Evolutionary conservation across 2,329 filamentous ascomycete species (phyloP).

Genomic region (Aspergillus sp.): DNA sequence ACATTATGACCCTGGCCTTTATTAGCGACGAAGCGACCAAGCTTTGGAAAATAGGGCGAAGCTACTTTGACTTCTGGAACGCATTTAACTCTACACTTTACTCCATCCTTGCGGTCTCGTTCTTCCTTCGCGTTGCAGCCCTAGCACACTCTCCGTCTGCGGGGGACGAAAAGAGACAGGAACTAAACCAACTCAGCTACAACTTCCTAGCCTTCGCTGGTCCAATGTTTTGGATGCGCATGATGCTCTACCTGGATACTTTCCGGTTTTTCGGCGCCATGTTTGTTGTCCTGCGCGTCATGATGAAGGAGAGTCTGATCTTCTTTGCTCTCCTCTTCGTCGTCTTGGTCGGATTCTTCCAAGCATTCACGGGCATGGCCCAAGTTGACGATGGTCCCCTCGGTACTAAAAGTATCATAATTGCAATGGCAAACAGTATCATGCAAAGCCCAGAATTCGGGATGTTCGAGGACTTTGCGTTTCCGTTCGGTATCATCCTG

Average conservation of each 20-base stretch:
- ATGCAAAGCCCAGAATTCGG: conserved; percentile 90
- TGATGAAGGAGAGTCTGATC: conserved; percentile 92
- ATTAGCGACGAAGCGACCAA: conserved; percentile 85
- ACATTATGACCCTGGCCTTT: conserved; percentile 88
- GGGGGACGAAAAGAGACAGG: conserved; percentile 51
- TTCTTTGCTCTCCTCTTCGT: conserved; percentile 91
- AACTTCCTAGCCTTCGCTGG: conserved; percentile 92
- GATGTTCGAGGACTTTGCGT: conserved; percentile 85
- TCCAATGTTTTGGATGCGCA: conserved; percentile 94
- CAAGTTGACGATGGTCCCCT: conserved; percentile 69
- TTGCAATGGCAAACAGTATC: conserved; percentile 77
- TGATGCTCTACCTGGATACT: conserved; percentile 89
- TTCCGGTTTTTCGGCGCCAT: conserved; percentile 97
- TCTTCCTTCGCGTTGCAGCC: conserved; percentile 76
- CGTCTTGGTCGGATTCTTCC: conserved; percentile 76
- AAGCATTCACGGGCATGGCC: conserved; percentile 91
- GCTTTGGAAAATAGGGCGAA: conserved; percentile 88
- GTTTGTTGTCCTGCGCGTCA: conserved; percentile 92
- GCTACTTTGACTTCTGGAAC: conserved; percentile 96
- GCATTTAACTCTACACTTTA: conserved; percentile 89
- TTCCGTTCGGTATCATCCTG: conserved; percentile 88
- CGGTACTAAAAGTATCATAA: conserved; percentile 43
- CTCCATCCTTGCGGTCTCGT: conserved; percentile 71
- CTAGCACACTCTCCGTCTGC: conserved; percentile 60
- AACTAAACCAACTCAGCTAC: conserved; percentile 81